Conservation (phyloP, 306 rosid species). For the Comarum palustre region DNA sequence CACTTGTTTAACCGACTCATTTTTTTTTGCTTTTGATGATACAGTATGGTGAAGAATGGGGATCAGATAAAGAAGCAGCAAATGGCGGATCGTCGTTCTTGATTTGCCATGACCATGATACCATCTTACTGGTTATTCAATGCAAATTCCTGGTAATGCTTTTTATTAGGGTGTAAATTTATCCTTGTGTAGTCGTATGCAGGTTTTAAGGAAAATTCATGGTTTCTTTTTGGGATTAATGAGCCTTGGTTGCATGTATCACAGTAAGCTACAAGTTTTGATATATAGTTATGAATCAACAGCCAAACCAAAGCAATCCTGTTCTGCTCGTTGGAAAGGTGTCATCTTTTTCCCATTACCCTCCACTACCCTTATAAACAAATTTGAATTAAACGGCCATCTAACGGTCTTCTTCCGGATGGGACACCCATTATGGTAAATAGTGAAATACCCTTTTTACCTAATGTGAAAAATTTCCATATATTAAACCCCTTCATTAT, state of each 20-base stretch:
- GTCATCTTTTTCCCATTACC: neutral
- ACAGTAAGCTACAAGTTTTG: neutral
- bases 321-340: neutral
- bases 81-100: conserved; percentile 88
- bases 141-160: neutral
- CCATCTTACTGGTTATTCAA: neutral
- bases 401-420: conserved; percentile 25
- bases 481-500: no score
- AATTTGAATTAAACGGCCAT: conserved; percentile 23
- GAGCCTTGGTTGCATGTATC: neutral
- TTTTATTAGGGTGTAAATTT: neutral
- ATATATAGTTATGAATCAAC: neutral
- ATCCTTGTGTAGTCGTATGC: neutral
- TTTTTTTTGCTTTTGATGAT: conserved; percentile 12
- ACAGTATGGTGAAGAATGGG: conserved; percentile 71
- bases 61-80: conserved; percentile 77
- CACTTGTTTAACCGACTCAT: neutral
- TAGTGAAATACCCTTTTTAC: neutral
- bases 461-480: neutral
- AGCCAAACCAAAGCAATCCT: neutral
- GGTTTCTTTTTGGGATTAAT: neutral
- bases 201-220: neutral
- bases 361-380: neutral
- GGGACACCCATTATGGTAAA: neutral
- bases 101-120: conserved; percentile 7